phyloP scores from a whole-genome alignment of 768 basidiomycete genomes.

The Mycena latifolia region DNA sequence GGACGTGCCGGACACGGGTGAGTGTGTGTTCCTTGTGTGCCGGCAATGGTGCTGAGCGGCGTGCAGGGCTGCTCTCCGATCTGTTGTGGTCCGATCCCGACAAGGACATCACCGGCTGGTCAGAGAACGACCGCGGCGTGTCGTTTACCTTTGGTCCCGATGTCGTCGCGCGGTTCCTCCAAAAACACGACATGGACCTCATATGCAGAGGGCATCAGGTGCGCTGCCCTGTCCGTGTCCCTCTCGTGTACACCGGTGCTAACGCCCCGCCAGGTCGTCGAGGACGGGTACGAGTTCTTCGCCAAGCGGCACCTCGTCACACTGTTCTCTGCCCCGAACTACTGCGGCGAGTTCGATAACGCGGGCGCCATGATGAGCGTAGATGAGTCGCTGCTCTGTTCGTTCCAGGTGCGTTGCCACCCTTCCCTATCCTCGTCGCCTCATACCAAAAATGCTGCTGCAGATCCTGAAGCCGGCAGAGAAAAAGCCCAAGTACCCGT shows the following conservation, averaged over 20 bases:
- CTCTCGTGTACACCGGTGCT: background rate
- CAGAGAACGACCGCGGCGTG: conserved; percentile 98
- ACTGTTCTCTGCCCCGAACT: conserved; percentile 96
- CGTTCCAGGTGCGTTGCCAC: conserved; percentile 84
- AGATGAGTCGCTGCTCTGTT: conserved; percentile 96
- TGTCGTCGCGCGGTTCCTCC: conserved; percentile 97
- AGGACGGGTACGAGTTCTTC: conserved; percentile 99
- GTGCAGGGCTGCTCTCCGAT: conserved; percentile 90
- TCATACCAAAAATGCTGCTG: background rate
- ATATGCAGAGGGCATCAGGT: conserved; percentile 99
- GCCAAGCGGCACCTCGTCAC: conserved; percentile 98
- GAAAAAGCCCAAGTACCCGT: conserved; percentile 96
- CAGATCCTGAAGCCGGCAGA: conserved; percentile 99
- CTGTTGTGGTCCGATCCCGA: conserved; percentile 99
- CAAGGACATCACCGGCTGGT: conserved; percentile 99
- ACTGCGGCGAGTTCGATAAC: conserved; percentile 98
- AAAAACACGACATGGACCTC: conserved; percentile 99
- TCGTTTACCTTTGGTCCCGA: conserved; percentile 99
- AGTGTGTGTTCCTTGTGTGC: conserved; percentile 39
- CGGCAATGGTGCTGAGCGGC: conserved; percentile 3
- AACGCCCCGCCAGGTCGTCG: conserved; percentile 82
- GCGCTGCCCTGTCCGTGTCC: conserved; percentile 43
- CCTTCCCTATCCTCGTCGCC: background rate
- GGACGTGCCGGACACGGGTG: conserved; percentile 98
- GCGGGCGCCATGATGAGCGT: conserved; percentile 99